phyloP scores from a whole-genome alignment of 805 yeast genomes.

The Candida coleopterorum region DNA sequence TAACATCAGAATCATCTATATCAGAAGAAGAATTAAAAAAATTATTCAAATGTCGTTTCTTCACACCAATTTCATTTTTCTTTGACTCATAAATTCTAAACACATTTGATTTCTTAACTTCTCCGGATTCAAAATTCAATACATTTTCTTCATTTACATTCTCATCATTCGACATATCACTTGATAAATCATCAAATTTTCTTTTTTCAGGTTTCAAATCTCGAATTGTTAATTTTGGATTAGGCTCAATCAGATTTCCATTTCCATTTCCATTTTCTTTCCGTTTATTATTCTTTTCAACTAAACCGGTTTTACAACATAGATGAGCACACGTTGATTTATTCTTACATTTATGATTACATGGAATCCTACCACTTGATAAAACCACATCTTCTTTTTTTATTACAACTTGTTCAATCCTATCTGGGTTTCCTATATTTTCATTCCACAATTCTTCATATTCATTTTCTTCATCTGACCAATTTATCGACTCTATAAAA shows the following conservation, averaged over 20 bases:
- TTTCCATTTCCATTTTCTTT: not conserved
- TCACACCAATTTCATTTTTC: not conserved
- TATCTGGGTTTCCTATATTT: not conserved
- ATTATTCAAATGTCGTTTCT: not conserved
- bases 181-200: not conserved
- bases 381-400: slow-evolving; percentile 2
- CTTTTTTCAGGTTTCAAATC: not conserved
- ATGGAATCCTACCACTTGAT: slow-evolving; percentile 29
- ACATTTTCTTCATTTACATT: not conserved
- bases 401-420: not conserved
- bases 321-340: slow-evolving; percentile 39
- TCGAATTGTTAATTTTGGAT: not conserved
- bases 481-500: not conserved
- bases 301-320: slow-evolving; percentile 44
- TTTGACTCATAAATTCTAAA: not conserved
- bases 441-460: slow-evolving; percentile 5
- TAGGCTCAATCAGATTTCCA: not conserved
- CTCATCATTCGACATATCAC: not conserved
- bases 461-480: slow-evolving; percentile 4
- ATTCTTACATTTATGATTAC: slow-evolving; percentile 41
- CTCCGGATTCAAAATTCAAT: not conserved
- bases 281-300: not conserved
- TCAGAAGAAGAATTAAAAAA: not conserved
- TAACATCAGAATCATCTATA: not conserved
- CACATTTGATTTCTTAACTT: not conserved